Base-by-base conservation (phyloP, 2,329 filamentous ascomycete species). In the Davidsoniella eucalypti region DNA sequence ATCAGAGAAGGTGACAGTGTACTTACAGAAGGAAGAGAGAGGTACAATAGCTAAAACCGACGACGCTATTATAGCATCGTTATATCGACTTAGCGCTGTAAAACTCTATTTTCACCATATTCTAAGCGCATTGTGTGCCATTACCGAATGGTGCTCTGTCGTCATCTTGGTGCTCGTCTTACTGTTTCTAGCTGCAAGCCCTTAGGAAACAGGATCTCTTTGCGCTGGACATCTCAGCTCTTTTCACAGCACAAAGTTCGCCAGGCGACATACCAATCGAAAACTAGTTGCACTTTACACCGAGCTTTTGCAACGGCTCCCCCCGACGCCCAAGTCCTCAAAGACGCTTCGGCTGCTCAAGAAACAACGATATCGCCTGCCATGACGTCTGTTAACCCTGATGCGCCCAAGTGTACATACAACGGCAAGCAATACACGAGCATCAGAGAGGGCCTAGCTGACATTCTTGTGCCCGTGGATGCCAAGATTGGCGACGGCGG, bases 361-460 rank as follows among this genome's bases (percentile, higher is more conserved):
- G 37, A 47, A 18, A 12, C 29, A 10, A 10, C 29, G 6, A 17
- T 38, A 46, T 21, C 21, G 14, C 44, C 37, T 33, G 37, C 38
- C 12, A 53, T 53, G 51, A 36, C 44, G 17, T 45, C 47, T 2
- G 39, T 48, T 25, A 41, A 49, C 25, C 51, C 51, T 16, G 43
- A 49, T 40, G 51, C 44, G 18, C 51, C 47, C 4, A 53, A 39
- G 33, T 53, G 46, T 29, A 41, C 45, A 12, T 54, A 52, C 47
- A 65, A 71, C 52, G 73, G 69, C 37, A 67, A 71, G 57, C 65
- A 69, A 26, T 77, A 71, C 56, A 68, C 64, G 17, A 70, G 70
- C 12, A 64, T 78, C 4, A 69, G 65, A 54, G 75, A 79, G 56
- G 75, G 75, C 0, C 69, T 72, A 44, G 75, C 71, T n/a, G 69